These are phyloP conservation scores for Cerrena zonata DNA, from an alignment of 1,284 basidiomycete species.

Conservation along the genomic window DNA sequence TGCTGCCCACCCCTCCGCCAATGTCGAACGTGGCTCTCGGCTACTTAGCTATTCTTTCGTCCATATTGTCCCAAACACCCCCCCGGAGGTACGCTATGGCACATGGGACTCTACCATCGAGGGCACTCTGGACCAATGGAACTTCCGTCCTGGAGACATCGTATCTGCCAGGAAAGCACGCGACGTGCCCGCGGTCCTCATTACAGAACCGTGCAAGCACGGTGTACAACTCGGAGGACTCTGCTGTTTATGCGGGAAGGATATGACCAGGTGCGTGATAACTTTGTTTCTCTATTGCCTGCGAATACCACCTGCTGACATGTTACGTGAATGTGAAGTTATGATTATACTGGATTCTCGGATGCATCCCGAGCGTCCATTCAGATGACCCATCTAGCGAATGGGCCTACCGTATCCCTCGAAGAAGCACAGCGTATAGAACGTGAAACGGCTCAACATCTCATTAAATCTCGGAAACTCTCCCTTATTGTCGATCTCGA, in stretches of 20 bases:
- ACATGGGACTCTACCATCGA: slow-evolving; percentile 84
- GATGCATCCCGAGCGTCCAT: slow-evolving; percentile 77
- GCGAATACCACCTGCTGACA: slow-evolving; percentile 8
- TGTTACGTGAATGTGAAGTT: slow-evolving; percentile 38
- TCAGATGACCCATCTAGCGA: slow-evolving; percentile 79
- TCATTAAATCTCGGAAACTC: slow-evolving; percentile 74
- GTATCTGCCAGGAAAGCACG: slow-evolving; percentile 52
- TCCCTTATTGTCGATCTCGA: slow-evolving; percentile 97
- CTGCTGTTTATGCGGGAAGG: slow-evolving; percentile 89
- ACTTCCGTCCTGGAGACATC: slow-evolving; percentile 52
- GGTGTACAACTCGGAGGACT: slow-evolving; percentile 88
- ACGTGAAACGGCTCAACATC: slow-evolving; percentile 70
- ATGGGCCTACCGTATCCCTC: slow-evolving; percentile 71
- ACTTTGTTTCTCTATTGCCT: slow-evolving; percentile 8
- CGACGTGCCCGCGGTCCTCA: slow-evolving; percentile 53
- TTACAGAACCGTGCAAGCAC: slow-evolving; percentile 88
- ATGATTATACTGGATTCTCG: slow-evolving; percentile 81
- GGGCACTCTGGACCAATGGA: slow-evolving; percentile 67
- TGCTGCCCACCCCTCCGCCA: slow-evolving; percentile 39
- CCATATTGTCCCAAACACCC: slow-evolving; percentile 37
- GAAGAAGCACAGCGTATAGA: slow-evolving; percentile 89
- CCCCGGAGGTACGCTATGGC: slow-evolving; percentile 69
- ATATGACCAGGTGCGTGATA: slow-evolving; percentile 77
- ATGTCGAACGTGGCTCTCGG: slow-evolving; percentile 63
- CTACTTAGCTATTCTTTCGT: slow-evolving; percentile 78